A percentile compares a stretch with the other conserved stretches of the same genome.
Evolutionary conservation across 805 yeast genomes (phyloP).

Genomic region (Zygoascus biomembranicola): DNA sequence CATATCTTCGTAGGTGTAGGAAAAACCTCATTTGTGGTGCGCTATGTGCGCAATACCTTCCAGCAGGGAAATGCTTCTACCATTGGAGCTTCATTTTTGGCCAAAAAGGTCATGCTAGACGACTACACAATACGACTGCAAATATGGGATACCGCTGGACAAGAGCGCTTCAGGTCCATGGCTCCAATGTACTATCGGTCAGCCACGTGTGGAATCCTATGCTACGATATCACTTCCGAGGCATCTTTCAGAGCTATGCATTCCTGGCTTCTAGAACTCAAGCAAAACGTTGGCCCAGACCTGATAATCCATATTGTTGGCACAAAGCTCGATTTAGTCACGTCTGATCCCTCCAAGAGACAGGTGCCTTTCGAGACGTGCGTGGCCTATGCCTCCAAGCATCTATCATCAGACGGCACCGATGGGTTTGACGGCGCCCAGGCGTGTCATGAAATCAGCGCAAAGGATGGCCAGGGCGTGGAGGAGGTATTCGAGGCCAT

Average conservation of each 20-base stretch:
- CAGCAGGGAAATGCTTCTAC: constrained; percentile 29
- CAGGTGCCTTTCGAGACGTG: constrained; percentile 29
- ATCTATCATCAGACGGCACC: constrained; percentile 16
- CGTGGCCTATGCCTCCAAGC: constrained; percentile 24
- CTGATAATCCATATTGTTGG: constrained; percentile 29
- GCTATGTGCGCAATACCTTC: constrained; percentile 29
- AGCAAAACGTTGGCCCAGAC: constrained; percentile 22
- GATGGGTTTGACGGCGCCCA: constrained; percentile 20
- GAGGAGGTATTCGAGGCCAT: constrained; percentile 28
- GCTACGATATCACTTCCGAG: constrained; percentile 29
- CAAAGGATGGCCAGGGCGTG: constrained; percentile 30
- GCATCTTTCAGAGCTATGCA: constrained; percentile 29
- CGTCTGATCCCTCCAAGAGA: constrained; percentile 26
- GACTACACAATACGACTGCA: constrained; percentile 36
- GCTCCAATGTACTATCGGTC: constrained; percentile 39
- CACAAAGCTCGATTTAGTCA: constrained; percentile 28
- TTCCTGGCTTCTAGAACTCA: constrained; percentile 28
- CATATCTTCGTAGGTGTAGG: constrained; percentile 24
- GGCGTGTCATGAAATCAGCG: constrained; percentile 28
- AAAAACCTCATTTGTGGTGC: constrained; percentile 28
- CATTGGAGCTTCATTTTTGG: constrained; percentile 30
- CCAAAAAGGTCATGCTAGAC: constrained; percentile 27
- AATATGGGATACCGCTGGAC: constrained; percentile 96
- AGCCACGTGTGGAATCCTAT: constrained; percentile 29
- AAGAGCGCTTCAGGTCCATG: constrained; percentile 89